Base-by-base conservation (phyloP, 495 filamentous ascomycete genomes). In the Tuber umbilicatum region DNA sequence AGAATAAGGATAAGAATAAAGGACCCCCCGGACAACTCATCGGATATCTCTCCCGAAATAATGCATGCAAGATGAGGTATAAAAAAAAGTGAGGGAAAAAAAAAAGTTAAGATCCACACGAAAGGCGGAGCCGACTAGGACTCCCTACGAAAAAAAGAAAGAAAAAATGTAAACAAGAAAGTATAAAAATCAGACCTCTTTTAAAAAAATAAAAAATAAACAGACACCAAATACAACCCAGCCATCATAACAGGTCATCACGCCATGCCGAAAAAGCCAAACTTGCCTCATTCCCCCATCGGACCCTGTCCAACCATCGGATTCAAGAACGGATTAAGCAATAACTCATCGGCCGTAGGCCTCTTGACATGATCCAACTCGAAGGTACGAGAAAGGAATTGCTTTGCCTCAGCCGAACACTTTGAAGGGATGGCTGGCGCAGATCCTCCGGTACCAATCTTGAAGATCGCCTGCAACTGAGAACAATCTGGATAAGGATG, bases 401-500 rank as follows among this genome's bases (percentile, higher is more conserved):
- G 89, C 77, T 88, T 87, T n/a, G 92, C 94, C 81, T 98, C 94
- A 47, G 88, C 88, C 78, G 92, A 94, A 16, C 93, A 92, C 83
- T 91, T 89, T 14, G 93, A 91, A 5, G 95, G 95, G 69, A 97
- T 91, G n/a, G 91, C 94, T 1, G 95, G 95, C 47, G 92, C 89
- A 39, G 93, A 94, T 83, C 92, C 90, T 73, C 90, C 89, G 76
- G 90, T 92, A 41, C 95, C 95, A 81, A 99, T 98, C 84, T 97
- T 95, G 86, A 98, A 99, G 83, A 99, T 99, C 69, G 95, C 95
- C 82, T 98, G 95, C 76, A 99, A 85, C 84, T 99, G 95, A 69
- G 92, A 94, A 85, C 93, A 97, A 84, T 97, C 94, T 0, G 95
- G 95, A 88, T 97, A 97, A 21, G 95, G 95, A 82, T 99, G 95